Conservation (phyloP, 768 basidiomycete species). For the Xerocomellus chrysenteron region DNA sequence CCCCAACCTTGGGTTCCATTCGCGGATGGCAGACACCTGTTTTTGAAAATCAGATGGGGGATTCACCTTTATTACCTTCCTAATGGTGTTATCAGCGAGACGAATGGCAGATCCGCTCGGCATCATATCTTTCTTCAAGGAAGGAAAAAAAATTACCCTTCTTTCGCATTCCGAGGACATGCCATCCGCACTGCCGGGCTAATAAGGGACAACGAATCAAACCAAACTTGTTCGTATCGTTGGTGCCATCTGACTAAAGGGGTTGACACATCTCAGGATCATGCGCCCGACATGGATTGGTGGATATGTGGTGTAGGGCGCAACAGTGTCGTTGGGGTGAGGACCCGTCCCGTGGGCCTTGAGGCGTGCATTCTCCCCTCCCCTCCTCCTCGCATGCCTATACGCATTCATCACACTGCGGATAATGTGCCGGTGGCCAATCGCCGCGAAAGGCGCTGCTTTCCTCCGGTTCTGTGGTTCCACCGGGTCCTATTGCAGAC, state of each 20-base stretch:
- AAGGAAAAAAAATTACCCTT: not conserved
- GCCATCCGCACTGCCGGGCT: not conserved
- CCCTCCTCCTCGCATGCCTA: not conserved
- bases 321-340: conserved; percentile 8
- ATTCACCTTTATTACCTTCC: conserved; percentile 15
- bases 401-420: not conserved
- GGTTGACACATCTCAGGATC: conserved; percentile 17
- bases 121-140: not conserved
- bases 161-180: conserved; percentile 20
- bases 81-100: conserved; percentile 20
- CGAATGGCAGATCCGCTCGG: conserved; percentile 11
- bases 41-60: conserved; percentile 17
- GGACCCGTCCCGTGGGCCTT: conserved; percentile 6
- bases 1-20: conserved; percentile 8
- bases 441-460: not conserved
- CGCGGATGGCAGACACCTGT: conserved; percentile 8
- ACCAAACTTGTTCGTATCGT: not conserved
- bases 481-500: conserved; percentile 1
- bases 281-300: conserved; percentile 9
- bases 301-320: conserved; percentile 11
- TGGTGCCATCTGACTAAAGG: conserved; percentile 9
- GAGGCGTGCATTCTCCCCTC: not conserved
- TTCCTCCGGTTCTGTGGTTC: not conserved
- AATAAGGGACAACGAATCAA: conserved; percentile 5
- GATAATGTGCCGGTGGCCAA: not conserved